Percentiles rank a stretch among this genome's conserved stretches.
These are phyloP conservation scores for Hypoxylon sp. DNA, from an alignment of 2,329 filamentous ascomycete genomes.

Conservation along the genomic window DNA sequence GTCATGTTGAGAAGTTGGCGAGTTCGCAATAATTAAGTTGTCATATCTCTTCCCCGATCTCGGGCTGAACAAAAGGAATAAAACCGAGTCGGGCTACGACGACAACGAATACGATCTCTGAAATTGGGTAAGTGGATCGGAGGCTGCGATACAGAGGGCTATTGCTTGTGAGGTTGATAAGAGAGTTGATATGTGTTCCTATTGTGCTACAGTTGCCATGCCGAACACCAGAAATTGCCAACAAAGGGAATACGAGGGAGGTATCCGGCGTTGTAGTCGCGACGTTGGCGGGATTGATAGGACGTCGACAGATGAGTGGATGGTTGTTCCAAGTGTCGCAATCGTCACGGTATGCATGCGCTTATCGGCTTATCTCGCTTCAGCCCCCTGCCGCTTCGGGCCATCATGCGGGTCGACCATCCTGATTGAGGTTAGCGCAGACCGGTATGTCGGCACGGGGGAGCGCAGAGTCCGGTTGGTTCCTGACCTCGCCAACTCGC, in stretches of 20 bases:
- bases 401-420: conserved; percentile 23
- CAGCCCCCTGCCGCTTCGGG: conserved; percentile 29
- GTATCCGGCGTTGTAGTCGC: conserved; percentile 26
- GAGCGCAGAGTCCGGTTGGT: neutral
- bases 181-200: conserved; percentile 13
- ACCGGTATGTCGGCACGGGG: conserved; percentile 20
- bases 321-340: conserved; percentile 25
- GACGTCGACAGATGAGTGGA: conserved; percentile 13
- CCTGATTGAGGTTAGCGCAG: conserved; percentile 25
- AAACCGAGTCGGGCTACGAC: conserved; percentile 6
- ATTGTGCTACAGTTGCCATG: conserved; percentile 21
- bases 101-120: conserved; percentile 20
- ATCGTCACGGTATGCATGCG: conserved; percentile 9
- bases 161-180: conserved; percentile 7
- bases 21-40: conserved; percentile 10
- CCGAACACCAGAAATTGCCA: conserved; percentile 30
- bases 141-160: conserved; percentile 25
- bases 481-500: too few relatives aligned
- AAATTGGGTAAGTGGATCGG: conserved; percentile 24
- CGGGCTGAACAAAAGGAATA: conserved; percentile 1
- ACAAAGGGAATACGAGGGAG: conserved; percentile 27
- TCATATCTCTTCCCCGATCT: conserved; percentile 22
- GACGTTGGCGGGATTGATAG: conserved; percentile 1
- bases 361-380: conserved; percentile 38
- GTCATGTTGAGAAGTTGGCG: conserved; percentile 51